Percentiles rank a stretch among this genome's conserved stretches.
phyloP scores from a whole-genome alignment of 129 eudicot genomes.

The Lactuca sativa region DNA sequence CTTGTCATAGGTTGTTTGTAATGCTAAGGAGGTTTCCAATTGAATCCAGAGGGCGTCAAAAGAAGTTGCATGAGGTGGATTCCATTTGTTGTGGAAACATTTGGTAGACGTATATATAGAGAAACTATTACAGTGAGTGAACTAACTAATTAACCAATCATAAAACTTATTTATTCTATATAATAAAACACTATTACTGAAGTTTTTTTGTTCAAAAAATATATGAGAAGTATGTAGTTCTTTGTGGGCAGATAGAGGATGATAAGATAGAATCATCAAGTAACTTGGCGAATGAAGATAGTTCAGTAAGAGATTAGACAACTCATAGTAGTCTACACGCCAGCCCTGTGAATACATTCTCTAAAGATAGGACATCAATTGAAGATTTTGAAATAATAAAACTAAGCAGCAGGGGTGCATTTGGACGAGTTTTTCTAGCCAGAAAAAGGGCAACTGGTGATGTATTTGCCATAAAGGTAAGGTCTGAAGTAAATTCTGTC shows the following conservation, averaged over 20 bases:
- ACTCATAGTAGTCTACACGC: conserved; percentile 85
- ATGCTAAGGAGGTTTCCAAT: conserved; percentile 74
- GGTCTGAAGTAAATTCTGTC: background rate
- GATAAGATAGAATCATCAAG: conserved; percentile 61
- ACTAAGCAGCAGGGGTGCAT: conserved; percentile 98
- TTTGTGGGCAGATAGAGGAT: conserved; percentile 95
- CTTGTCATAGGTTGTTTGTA: conserved; percentile 47
- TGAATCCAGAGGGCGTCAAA: conserved; percentile 71
- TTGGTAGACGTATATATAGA: conserved; percentile 99
- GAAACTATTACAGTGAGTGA: conserved; percentile 86
- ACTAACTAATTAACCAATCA: background rate
- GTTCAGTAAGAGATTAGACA: conserved; percentile 76
- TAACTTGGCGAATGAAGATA: conserved; percentile 60
- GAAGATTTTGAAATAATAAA: conserved; percentile 99
- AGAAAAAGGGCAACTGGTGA: conserved; percentile 97
- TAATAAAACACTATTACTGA: too few relatives aligned
- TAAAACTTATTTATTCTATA: too few relatives aligned
- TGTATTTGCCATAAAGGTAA: conserved; percentile 97
- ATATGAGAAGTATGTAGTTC: conserved; percentile 86
- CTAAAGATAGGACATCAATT: conserved; percentile 90
- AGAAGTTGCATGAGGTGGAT: conserved; percentile 95
- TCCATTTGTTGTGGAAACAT: conserved; percentile 98
- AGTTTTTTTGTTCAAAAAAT: too few relatives aligned
- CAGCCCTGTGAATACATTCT: conserved; percentile 74
- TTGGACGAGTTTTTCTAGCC: conserved; percentile 95